phyloP scores from a whole-genome alignment of 352 stramenopile genomes.

The Aphanomyces stellatus region DNA sequence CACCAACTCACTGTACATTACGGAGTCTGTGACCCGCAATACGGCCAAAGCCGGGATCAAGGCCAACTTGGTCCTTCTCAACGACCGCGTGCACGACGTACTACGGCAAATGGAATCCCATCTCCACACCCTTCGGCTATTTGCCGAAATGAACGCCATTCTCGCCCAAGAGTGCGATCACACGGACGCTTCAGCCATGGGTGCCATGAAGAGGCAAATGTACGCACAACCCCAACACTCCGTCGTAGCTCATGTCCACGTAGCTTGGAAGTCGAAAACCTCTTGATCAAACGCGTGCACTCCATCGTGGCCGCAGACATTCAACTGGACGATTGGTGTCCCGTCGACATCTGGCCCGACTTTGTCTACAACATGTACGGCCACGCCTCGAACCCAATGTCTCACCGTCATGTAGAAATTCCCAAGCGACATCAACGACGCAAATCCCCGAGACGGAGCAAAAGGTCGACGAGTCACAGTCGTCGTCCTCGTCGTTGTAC shows the following conservation, averaged over 20 bases:
- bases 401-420: no score
- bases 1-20: background rate
- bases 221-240: background rate
- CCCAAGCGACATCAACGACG: background rate
- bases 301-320: background rate
- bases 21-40: background rate
- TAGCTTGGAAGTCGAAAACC: background rate
- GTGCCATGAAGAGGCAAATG: background rate
- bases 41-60: background rate
- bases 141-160: background rate
- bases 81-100: background rate
- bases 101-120: background rate
- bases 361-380: background rate
- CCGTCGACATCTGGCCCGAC: background rate
- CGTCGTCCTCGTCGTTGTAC: background rate
- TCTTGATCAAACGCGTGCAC: background rate
- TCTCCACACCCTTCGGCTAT: background rate
- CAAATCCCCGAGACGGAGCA: constrained; percentile 3
- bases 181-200: background rate
- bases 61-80: background rate
- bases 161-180: background rate
- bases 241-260: background rate
- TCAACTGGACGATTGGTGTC: background rate
- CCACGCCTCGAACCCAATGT: no score
- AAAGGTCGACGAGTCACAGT: background rate